Percentiles rank a stretch among this genome's conserved stretches.
Evolutionary conservation across 495 filamentous ascomycete genomes (phyloP).

Genomic region (Gamarada debralockiae): DNA sequence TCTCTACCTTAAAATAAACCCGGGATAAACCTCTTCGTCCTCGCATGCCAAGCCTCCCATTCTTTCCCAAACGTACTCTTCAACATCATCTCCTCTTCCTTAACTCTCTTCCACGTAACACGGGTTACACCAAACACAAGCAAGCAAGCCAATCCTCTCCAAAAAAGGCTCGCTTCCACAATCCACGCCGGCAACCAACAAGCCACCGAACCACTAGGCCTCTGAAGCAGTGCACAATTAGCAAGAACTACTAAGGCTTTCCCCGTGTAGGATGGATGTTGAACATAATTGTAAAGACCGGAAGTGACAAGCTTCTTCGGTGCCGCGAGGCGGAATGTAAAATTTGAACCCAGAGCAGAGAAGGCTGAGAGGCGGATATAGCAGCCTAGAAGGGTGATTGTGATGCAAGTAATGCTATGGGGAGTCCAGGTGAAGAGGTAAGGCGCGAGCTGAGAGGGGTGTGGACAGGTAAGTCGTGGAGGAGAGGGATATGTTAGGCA

Average conservation of each 20-base stretch:
- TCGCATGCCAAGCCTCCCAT: constrained; percentile 7
- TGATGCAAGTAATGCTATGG: background rate
- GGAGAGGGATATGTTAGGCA: constrained; percentile 8
- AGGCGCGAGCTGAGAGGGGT: constrained; percentile 4
- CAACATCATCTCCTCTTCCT: constrained; percentile 12
- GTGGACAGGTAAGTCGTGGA: constrained; percentile 6
- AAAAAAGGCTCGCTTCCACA: background rate
- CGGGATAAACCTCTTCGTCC: constrained; percentile 11
- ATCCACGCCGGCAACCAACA: constrained; percentile 11
- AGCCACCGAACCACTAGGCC: constrained; percentile 3
- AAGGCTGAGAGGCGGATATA: constrained; percentile 7
- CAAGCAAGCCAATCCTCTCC: constrained; percentile 1
- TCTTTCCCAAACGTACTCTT: constrained; percentile 13
- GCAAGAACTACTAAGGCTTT: background rate
- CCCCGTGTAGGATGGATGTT: constrained; percentile 47
- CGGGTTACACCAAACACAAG: background rate
- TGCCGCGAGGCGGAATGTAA: constrained; percentile 42
- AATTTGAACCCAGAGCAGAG: constrained; percentile 35
- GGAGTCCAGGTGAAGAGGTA: constrained; percentile 9
- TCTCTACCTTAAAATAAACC: constrained; percentile 7
- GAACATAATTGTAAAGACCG: constrained; percentile 42
- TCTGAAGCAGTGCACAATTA: constrained; percentile 3
- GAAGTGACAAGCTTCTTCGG: constrained; percentile 39
- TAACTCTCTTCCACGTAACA: constrained; percentile 2
- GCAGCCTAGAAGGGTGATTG: background rate